Base-by-base conservation (phyloP, 164 flowering plant species). In the Liquidambar formosana region DNA sequence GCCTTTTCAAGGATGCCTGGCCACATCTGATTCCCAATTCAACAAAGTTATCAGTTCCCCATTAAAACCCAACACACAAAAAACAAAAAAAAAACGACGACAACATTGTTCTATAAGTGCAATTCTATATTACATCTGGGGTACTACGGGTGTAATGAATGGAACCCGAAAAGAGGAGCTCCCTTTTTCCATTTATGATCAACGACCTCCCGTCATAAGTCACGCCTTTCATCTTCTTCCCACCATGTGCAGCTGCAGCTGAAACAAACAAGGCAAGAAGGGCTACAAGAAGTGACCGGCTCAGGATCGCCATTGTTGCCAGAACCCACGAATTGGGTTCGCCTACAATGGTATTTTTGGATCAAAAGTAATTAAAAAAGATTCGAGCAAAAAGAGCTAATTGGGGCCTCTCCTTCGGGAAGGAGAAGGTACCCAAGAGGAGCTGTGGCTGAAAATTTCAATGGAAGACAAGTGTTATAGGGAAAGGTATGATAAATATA, bases 71-170 rank as follows among this genome's bases (percentile, higher is more conserved):
- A 4, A 53, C 5, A 27, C 15, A 5, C 8, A 10, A 25, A 21
- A 11, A 71, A 51, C 6, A 64, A 12, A 44, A 22, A 61, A 22
- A 65, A 33, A 3, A 51, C 14, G n/a, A 59, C 18, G 12, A 14
- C 44, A 13, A 23, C 4, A 23, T 5, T 27, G n/a, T n/a, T 2
- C 43, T 16, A 44, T n/a, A n/a, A 18, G 1, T 21, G 21, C 13
- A 26, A 33, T n/a, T 2, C 8, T 16, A 33, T 46, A 23, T 33
- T 76, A 88, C 90, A 62, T 86, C 89, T 3, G 90, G 89, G 33
- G 90, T 82, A 72, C 88, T 83, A 5, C 90, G 79, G 27, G 93
- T 79, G 64, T 88, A 88, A 74, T 86, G 92, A 25, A 88, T 82
- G 3, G 92, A 86, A 23, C 92, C 92, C 0, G 90, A 84, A 67